A percentile compares a stretch with the other conserved stretches of the same genome.
phyloP scores from a whole-genome alignment of 2,329 filamentous ascomycete genomes.

The Aspergillus sclerotialis region DNA sequence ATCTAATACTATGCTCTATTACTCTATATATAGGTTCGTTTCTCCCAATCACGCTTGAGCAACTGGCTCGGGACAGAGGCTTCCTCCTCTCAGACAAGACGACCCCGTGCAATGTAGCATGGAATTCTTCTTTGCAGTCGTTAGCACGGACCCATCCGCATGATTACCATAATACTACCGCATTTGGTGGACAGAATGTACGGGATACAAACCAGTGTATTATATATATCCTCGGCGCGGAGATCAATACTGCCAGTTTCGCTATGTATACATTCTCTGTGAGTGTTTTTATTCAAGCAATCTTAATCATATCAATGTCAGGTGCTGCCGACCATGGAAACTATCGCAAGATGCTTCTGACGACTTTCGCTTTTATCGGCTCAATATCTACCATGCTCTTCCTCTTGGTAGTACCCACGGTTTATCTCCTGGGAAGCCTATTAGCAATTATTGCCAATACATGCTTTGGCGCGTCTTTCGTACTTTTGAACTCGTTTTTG shows the following conservation, averaged over 20 bases:
- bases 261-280: conserved; percentile 98
- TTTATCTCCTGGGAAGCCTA: conserved; percentile 75
- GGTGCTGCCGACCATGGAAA: conserved; percentile 91
- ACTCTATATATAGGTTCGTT: conserved; percentile 74
- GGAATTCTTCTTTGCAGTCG: conserved; percentile 40
- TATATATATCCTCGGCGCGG: conserved; percentile 69
- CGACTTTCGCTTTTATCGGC: conserved; percentile 77
- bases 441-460: conserved; percentile 88
- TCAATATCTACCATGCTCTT: conserved; percentile 82
- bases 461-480: conserved; percentile 90
- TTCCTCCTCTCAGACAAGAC: conserved; percentile 71
- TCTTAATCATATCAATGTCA: conserved; percentile 93
- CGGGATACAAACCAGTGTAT: conserved; percentile 62
- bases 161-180: conserved; percentile 1
- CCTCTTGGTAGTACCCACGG: conserved; percentile 64
- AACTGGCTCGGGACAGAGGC: conserved; percentile 85
- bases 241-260: conserved; percentile 94
- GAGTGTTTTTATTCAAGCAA: conserved; percentile 79
- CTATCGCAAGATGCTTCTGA: conserved; percentile 79
- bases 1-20: too few species aligned
- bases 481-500: conserved; percentile 89
- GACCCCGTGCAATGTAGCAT: conserved; percentile 65
- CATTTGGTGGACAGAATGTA: conserved; percentile 12
- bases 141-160: too few species aligned
- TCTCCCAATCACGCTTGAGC: conserved; percentile 91